These are phyloP conservation scores for Solanum chiquidenum DNA, from an alignment of 257 asterid species.

Conservation along the genomic window DNA sequence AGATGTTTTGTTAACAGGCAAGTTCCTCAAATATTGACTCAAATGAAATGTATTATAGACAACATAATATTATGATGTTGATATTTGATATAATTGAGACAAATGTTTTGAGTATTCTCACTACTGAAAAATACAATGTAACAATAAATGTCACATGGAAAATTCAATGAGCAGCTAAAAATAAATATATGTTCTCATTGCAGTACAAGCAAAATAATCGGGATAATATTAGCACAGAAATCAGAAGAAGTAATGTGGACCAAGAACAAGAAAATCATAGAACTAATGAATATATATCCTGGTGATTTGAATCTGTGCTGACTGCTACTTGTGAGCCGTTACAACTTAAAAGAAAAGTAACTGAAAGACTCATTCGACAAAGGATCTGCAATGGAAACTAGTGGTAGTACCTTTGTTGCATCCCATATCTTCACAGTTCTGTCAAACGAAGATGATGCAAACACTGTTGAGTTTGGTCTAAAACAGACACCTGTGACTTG, in stretches of 20 bases:
- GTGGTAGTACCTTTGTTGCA: slow-evolving; percentile 19
- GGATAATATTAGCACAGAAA: neutral
- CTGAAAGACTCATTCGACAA: neutral
- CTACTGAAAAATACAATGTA: neutral
- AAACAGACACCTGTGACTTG: slow-evolving; percentile 35
- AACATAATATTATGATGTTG: neutral
- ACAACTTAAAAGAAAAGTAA: neutral
- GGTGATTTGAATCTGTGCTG: neutral
- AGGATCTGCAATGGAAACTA: neutral
- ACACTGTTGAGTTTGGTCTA: slow-evolving; percentile 22
- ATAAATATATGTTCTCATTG: neutral
- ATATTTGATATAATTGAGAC: neutral
- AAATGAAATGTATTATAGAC: neutral
- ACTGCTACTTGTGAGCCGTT: neutral
- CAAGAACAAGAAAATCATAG: neutral
- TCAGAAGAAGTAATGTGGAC: neutral
- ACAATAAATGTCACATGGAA: neutral
- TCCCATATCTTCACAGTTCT: slow-evolving; percentile 34
- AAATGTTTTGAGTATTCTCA: neutral
- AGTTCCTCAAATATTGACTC: neutral
- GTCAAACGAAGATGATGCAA: slow-evolving; percentile 44
- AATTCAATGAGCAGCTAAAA: neutral
- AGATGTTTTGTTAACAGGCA: neutral
- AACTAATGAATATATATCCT: neutral
- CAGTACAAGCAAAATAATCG: neutral